These are phyloP conservation scores for Citrullus mucosospermus DNA, from an alignment of 306 rosid genomes.

Conservation along the genomic window DNA sequence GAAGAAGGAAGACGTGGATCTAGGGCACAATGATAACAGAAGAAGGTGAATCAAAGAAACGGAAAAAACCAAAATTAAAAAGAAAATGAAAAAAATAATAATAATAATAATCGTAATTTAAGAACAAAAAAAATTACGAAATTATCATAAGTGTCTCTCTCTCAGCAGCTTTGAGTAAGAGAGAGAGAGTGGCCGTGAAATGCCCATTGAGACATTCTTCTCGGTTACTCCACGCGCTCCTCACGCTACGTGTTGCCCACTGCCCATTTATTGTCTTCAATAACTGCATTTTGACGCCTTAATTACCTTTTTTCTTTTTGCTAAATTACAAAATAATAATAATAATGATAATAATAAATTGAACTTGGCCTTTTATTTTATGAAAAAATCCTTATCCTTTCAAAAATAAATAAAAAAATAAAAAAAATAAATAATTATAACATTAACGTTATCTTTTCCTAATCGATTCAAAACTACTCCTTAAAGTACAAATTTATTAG, in stretches of 20 bases:
- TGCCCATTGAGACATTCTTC: background rate
- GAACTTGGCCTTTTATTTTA: no score
- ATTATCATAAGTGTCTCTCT: conserved; percentile 1
- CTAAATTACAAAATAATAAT: no score
- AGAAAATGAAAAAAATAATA: no score
- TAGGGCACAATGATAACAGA: conserved; percentile 34
- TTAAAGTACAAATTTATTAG: no score
- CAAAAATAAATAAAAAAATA: no score
- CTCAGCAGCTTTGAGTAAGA: background rate
- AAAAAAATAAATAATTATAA: no score
- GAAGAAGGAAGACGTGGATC: conserved; percentile 62
- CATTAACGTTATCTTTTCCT: no score
- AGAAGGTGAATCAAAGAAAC: conserved; percentile 1
- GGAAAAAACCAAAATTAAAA: background rate
- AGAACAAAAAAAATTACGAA: background rate
- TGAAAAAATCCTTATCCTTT: no score
- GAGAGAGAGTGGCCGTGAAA: conserved; percentile 7
- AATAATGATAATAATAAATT: no score
- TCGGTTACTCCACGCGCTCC: background rate
- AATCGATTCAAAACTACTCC: no score
- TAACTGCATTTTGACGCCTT: background rate
- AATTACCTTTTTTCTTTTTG: background rate
- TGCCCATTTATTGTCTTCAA: background rate
- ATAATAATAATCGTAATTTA: background rate
- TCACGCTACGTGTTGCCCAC: background rate